Percentiles rank a stretch among this genome's conserved stretches.
Conservation (phyloP, 768 basidiomycete species). For the Pilatotrama ljubarskyi region DNA sequence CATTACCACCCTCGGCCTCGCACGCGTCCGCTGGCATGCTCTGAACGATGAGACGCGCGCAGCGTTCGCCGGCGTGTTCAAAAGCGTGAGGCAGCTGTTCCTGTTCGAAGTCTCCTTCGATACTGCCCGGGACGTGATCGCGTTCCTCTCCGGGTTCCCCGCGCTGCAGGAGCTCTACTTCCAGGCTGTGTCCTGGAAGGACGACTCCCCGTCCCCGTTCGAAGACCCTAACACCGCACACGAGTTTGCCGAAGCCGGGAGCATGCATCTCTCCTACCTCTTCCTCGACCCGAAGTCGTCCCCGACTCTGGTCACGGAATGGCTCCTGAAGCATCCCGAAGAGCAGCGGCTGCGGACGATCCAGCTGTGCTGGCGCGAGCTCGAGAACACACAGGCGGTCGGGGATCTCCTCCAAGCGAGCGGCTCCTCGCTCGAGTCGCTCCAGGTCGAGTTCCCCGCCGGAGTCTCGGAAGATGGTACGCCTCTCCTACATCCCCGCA, state of each 20-base stretch:
- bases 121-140: slow-evolving; percentile 28
- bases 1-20: slow-evolving; percentile 25
- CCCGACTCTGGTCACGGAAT: slow-evolving; percentile 32
- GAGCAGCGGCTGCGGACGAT: slow-evolving; percentile 28
- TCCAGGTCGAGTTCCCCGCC: slow-evolving; percentile 30
- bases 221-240: background rate
- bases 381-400: slow-evolving; percentile 27
- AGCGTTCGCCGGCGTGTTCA: slow-evolving; percentile 23
- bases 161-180: slow-evolving; percentile 30
- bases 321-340: slow-evolving; percentile 28
- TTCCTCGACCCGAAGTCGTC: slow-evolving; percentile 31
- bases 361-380: slow-evolving; percentile 33
- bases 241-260: background rate
- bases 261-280: slow-evolving; percentile 29
- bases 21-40: slow-evolving; percentile 28
- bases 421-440: slow-evolving; percentile 29
- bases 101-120: slow-evolving; percentile 31
- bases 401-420: slow-evolving; percentile 30
- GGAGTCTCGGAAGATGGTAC: slow-evolving; percentile 27
- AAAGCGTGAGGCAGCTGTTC: slow-evolving; percentile 24
- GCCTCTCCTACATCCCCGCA: background rate
- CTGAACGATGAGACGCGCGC: slow-evolving; percentile 24
- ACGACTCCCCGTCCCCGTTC: slow-evolving; percentile 23
- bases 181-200: slow-evolving; percentile 31
- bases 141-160: slow-evolving; percentile 30